phyloP scores from a whole-genome alignment of 2,329 filamentous ascomycete species.

The Pestalotiopsis sp. region DNA sequence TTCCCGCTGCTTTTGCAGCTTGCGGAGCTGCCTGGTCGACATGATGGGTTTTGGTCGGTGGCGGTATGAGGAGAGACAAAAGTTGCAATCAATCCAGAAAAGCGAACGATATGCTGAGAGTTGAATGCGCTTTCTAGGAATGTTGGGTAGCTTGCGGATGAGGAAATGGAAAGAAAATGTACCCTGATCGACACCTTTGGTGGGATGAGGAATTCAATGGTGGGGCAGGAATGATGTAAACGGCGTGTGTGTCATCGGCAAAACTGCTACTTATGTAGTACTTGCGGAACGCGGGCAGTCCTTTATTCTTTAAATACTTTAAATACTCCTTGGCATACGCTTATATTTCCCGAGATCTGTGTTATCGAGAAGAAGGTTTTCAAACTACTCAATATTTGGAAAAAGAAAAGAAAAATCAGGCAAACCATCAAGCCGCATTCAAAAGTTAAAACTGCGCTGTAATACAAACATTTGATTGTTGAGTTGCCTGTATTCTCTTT shows the following conservation, averaged over 20 bases:
- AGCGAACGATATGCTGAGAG: not conserved
- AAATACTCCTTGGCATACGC: too few species aligned
- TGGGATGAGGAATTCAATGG: slow-evolving; percentile 14
- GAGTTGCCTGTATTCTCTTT: too few species aligned
- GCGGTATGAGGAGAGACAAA: not conserved
- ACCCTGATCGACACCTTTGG: not conserved
- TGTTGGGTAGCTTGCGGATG: not conserved
- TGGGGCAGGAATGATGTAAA: slow-evolving; percentile 13
- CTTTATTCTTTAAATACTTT: too few species aligned
- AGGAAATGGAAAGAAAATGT: not conserved
- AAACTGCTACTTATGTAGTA: not conserved
- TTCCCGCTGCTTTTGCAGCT: slow-evolving; percentile 51
- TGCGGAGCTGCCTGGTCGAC: slow-evolving; percentile 36
- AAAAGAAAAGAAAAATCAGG: too few species aligned
- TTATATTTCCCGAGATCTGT: too few species aligned
- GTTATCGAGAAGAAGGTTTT: too few species aligned
- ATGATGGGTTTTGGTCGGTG: slow-evolving; percentile 18
- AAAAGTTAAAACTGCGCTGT: too few species aligned
- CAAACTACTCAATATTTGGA: too few species aligned
- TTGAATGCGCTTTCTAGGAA: not conserved
- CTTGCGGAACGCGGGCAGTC: not conserved
- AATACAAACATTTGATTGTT: too few species aligned
- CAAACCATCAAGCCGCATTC: too few species aligned
- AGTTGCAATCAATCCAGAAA: not conserved
- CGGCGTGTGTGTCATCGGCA: slow-evolving; percentile 12